phyloP scores from a whole-genome alignment of 306 rosid species.

The Quercus rubra region DNA sequence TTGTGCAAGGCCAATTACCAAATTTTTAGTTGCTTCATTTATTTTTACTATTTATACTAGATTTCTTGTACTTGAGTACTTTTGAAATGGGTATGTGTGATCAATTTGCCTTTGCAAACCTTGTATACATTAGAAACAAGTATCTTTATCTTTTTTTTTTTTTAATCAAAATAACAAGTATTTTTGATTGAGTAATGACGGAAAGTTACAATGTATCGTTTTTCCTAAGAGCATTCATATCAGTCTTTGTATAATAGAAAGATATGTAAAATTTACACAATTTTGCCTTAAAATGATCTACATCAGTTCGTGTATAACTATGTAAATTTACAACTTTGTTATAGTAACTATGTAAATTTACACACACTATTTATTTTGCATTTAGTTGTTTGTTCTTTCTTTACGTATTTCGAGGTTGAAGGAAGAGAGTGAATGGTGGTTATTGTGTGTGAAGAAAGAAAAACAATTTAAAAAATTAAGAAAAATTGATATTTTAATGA shows the following conservation, averaged over 20 bases:
- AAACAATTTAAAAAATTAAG: rapidly evolving
- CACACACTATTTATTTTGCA: too few relatives aligned
- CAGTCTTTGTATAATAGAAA: not conserved
- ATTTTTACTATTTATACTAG: not conserved
- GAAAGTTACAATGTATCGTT: not conserved
- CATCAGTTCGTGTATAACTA: too few relatives aligned
- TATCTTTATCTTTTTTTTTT: not conserved
- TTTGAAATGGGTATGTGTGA: not conserved
- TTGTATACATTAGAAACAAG: not conserved
- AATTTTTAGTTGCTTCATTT: not conserved
- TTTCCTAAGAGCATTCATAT: not conserved
- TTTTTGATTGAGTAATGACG: not conserved
- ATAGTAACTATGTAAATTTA: too few relatives aligned
- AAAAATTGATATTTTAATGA: too few relatives aligned
- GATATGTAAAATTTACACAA: too few relatives aligned
- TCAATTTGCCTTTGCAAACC: not conserved
- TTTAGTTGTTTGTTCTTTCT: too few relatives aligned
- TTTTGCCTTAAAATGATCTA: too few relatives aligned
- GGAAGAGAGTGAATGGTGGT: rapidly evolving
- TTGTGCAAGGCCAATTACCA: constrained; percentile 20
- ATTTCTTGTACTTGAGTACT: not conserved
- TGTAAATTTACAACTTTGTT: too few relatives aligned
- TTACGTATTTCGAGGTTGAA: too few relatives aligned
- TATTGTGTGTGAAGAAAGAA: rapidly evolving
- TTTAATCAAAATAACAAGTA: not conserved